Base-by-base conservation (phyloP, 768 basidiomycete genomes). In the Tephrocybe sp. region DNA sequence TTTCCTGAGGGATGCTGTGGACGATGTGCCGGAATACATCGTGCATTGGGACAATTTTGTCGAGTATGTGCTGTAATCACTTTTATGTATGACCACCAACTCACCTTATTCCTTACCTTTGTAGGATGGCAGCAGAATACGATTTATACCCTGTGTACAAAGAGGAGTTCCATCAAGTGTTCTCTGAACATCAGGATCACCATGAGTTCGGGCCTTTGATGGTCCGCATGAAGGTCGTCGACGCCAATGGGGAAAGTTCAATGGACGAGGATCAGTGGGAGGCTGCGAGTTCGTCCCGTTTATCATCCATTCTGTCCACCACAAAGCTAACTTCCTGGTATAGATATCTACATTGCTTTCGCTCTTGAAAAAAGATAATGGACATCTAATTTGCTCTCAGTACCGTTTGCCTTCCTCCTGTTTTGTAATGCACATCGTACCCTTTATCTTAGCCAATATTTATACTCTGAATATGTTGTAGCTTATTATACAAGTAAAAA, bases 241-340 rank as follows among this genome's bases (percentile, higher is more conserved):
- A 97, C 62, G 71, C 75, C 15, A 78, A 87, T 36, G 93, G 94
- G 1, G 88, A 88, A 70, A 95, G 91, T 62, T 73, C 90, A 47
- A 97, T 98, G 91, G 84, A 94, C 57, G 88, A 90, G 58, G 88
- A 90, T 59, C 95, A 98, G 69, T 97, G 96, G 92, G 94, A 98
- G 63, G 96, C 96, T 56, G 94, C 93, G n/a, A 98, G 97, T 98
- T 69, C 70, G 93, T 82, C 11, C 10, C 47, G 44, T 45, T 21
- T 20, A 30, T 48, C 9, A 24, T 14, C 28, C 4, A 4, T 10
- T 20, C 46, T 15, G 38, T 28, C 7, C 15, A 20, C 28, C 45
- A n/a, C 24, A 20, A 34, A 9, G 26, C 47, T 63, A n/a, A 59
- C 48, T 23, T 41, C 41, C 33, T 21, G 2, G 32, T 20, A 1